Evolutionary conservation across 2,329 filamentous ascomycete species (phyloP).

Genomic region (Botrytis deweyae): DNA sequence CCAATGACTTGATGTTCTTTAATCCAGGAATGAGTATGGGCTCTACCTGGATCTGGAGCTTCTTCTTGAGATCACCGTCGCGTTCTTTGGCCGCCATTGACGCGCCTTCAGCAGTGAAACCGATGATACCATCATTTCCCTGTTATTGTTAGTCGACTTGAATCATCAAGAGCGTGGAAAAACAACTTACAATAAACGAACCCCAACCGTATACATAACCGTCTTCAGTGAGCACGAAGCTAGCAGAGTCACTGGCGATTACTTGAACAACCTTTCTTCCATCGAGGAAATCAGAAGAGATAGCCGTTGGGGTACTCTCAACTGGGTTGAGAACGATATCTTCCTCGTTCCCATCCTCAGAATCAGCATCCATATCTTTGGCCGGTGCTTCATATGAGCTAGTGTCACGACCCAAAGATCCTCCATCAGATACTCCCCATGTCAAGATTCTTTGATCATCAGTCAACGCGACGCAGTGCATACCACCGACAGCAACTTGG

Average conservation of each 20-base stretch:
- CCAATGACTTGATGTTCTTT: constrained; percentile 54
- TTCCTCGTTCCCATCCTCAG: constrained; percentile 45
- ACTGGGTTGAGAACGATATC: constrained; percentile 67
- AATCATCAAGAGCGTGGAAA: background rate
- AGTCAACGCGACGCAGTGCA: constrained; percentile 77
- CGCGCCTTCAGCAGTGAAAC: constrained; percentile 43
- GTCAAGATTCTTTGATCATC: constrained; percentile 78
- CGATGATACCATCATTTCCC: constrained; percentile 64
- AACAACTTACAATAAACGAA: constrained; percentile 63
- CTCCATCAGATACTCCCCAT: constrained; percentile 87
- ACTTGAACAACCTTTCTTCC: constrained; percentile 40
- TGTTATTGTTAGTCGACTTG: constrained; percentile 36
- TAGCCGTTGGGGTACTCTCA: constrained; percentile 62
- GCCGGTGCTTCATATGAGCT: constrained; percentile 56
- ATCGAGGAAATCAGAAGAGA: constrained; percentile 4
- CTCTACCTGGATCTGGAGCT: constrained; percentile 33
- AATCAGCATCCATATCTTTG: constrained; percentile 53
- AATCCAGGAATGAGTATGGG: constrained; percentile 56
- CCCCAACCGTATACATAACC: constrained; percentile 82
- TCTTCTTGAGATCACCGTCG: constrained; percentile 20
- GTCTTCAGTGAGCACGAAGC: constrained; percentile 72
- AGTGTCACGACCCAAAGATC: constrained; percentile 74
- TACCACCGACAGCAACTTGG: constrained; percentile 74
- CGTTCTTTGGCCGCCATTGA: background rate
- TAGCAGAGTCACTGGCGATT: constrained; percentile 70